Percentiles rank a stretch among this genome's conserved stretches.
These are phyloP conservation scores for Entelexis paramagnoliae DNA, from an alignment of 1,139 yeast species.

Conservation along the genomic window DNA sequence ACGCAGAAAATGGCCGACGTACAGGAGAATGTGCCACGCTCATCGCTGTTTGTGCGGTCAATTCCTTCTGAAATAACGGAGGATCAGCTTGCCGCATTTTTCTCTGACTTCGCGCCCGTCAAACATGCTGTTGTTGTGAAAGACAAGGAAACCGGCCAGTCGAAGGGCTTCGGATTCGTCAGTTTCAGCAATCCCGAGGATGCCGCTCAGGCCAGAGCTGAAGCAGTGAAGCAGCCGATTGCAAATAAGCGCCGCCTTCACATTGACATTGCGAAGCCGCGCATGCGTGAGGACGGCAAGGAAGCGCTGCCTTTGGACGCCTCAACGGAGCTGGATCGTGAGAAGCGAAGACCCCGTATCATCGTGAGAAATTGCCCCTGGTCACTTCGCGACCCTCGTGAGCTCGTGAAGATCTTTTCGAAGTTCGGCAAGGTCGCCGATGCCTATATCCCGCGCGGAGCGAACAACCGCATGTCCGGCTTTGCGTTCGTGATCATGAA, in stretches of 20 bases:
- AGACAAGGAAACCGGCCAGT: constrained; percentile 52
- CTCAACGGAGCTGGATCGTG: constrained; percentile 27
- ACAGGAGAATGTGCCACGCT: constrained; percentile 15
- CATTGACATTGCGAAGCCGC: constrained; percentile 83
- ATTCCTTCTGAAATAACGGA: constrained; percentile 72
- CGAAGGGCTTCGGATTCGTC: constrained; percentile 94
- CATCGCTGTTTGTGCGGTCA: constrained; percentile 63
- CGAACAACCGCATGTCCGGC: constrained; percentile 85
- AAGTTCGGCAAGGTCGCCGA: constrained; percentile 82
- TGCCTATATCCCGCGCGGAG: constrained; percentile 79
- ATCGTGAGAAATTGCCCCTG: constrained; percentile 91
- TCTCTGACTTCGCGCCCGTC: constrained; percentile 87
- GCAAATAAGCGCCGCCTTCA: constrained; percentile 50
- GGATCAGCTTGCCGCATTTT: constrained; percentile 70
- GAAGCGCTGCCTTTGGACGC: constrained; percentile 9
- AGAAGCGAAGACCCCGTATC: constrained; percentile 68
- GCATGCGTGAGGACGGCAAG: constrained; percentile 32
- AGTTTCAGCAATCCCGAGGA: constrained; percentile 82
- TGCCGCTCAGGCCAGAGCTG: constrained; percentile 61
- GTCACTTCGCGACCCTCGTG: constrained; percentile 76
- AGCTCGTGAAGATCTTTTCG: constrained; percentile 56
- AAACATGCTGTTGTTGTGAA: constrained; percentile 89
- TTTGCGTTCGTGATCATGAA: constrained; percentile 93
- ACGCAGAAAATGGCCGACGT: neutral
- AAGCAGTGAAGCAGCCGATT: constrained; percentile 57